phyloP scores from a whole-genome alignment of 176 grass and related monocot species.

The Aegilops bicornis region DNA sequence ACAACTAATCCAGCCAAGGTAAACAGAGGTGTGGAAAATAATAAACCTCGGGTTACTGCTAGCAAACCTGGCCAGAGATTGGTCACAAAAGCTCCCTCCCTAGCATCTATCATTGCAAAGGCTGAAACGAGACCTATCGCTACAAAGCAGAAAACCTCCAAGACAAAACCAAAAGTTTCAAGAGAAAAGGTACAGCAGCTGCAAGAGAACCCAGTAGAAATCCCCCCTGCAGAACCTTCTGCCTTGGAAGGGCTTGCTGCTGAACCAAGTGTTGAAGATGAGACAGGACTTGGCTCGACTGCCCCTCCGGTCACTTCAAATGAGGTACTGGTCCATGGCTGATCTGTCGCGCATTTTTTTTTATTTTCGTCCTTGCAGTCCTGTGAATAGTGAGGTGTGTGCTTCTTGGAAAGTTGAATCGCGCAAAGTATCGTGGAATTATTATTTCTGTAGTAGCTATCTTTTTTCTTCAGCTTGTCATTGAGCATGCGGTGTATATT shows the following conservation, averaged over 20 bases:
- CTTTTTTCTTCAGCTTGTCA: slow-evolving; percentile 55
- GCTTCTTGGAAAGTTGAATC: slow-evolving; percentile 67
- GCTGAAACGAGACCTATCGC: slow-evolving; percentile 35
- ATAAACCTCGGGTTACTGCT: slow-evolving; percentile 23
- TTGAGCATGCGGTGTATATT: slow-evolving; percentile 60
- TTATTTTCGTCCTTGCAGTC: slow-evolving; percentile 50
- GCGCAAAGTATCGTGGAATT: slow-evolving; percentile 37
- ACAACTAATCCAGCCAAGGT: slow-evolving; percentile 30
- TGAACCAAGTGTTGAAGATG: slow-evolving; percentile 46
- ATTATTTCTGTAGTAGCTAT: slow-evolving; percentile 51
- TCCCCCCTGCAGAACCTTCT: slow-evolving; percentile 33
- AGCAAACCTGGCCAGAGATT: slow-evolving; percentile 61
- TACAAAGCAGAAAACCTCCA: slow-evolving; percentile 45
- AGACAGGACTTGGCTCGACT: slow-evolving; percentile 17
- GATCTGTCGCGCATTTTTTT: slow-evolving; percentile 46
- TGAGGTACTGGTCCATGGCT: slow-evolving; percentile 70
- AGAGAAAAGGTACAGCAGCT: slow-evolving; percentile 47
- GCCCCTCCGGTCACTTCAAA: slow-evolving; percentile 36
- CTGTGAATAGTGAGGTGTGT: slow-evolving; percentile 78
- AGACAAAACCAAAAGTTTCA: slow-evolving; percentile 53
- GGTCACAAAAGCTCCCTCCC: slow-evolving; percentile 34
- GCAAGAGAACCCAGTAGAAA: slow-evolving; percentile 31
- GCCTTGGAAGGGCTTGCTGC: slow-evolving; percentile 1
- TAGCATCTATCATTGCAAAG: slow-evolving; percentile 26
- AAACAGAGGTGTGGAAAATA: slow-evolving; percentile 46